These are phyloP conservation scores for Physcomitrellopsis africana DNA, from an alignment of 225 moss, liverwort and hornwort species.

Conservation along the genomic window DNA sequence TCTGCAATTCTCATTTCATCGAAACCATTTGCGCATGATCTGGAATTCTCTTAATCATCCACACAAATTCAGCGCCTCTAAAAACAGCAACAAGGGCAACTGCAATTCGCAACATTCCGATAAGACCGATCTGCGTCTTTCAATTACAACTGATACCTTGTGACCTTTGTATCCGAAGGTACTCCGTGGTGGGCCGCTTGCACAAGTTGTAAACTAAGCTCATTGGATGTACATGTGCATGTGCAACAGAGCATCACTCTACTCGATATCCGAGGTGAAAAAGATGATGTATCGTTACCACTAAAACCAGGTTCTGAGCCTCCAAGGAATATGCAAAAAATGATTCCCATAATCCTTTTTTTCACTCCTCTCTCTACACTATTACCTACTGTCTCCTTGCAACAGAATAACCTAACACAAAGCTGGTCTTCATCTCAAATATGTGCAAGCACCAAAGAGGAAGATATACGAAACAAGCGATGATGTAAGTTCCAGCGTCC, in stretches of 20 bases:
- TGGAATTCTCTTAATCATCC: background rate
- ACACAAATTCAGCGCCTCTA: background rate
- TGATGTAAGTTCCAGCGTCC: constrained; percentile 88
- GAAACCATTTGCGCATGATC: no score
- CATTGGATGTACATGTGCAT: background rate
- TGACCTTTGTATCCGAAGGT: background rate
- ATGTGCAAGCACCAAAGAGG: constrained; percentile 85
- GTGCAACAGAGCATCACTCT: constrained; percentile 18
- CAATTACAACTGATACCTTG: background rate
- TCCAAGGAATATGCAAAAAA: background rate
- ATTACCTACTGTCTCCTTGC: constrained; percentile 29
- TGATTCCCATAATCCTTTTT: constrained; percentile 16
- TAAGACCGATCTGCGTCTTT: background rate
- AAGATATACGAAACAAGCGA: constrained; percentile 80
- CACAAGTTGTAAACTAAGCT: background rate
- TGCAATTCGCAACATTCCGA: background rate
- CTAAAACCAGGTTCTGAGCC: constrained; percentile 23
- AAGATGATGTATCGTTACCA: constrained; percentile 7
- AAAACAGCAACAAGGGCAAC: background rate
- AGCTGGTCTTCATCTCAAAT: constrained; percentile 65
- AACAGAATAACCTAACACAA: background rate
- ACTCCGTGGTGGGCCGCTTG: background rate
- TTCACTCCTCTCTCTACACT: constrained; percentile 23
- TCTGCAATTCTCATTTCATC: no score
- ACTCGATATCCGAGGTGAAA: background rate